Base-by-base conservation (phyloP, 257 asterid species). In the Solanum corneliomulleri region DNA sequence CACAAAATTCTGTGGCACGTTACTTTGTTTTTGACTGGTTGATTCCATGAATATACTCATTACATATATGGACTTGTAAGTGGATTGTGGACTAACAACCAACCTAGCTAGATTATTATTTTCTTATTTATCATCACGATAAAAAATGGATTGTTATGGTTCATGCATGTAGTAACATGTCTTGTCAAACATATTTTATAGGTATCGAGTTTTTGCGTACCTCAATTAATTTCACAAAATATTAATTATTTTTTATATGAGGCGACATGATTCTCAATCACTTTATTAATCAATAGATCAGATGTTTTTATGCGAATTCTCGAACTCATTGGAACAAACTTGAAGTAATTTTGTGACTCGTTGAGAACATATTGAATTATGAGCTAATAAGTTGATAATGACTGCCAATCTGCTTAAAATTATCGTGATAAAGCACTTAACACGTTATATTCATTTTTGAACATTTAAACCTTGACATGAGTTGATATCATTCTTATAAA, bases 231-330 rank as follows among this genome's bases (percentile, higher is more conserved):
- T 52, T 0, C 0, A 52, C 3, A 16, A 18, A 1, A 52, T 52
- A 52, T 16, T 0, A 6, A 3, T 16, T 4, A 0, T 0, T 3
- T 6, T 2, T 6, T 23, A 52, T 21, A 0, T 5, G 20, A 14
- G 1, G 2, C 3, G 1, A 14, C 3, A 47, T 7, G 1, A 14
- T 14, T 47, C 8, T 47, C 58, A 13, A 14, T 2, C 7, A 47
- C 56, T 47, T 47, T 4, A 47, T 0, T 47, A 14, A 47, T 0
- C 3, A 5, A 47, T 14, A 14, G 8, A 2, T 14, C 15, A 13
- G 58, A 5, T 14, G 1, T 2, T 47, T 47, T 5, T 47, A 18
- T 47, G 20, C 3, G 58, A 14, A 47, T 14, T 56, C 5, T 56
- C 25, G 8, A 56, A 11, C 64, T 56, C n/a, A 56, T 62, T 62